Conservation (phyloP, 2,329 filamentous ascomycete genomes). For the Ceratocystis harringtonii region DNA sequence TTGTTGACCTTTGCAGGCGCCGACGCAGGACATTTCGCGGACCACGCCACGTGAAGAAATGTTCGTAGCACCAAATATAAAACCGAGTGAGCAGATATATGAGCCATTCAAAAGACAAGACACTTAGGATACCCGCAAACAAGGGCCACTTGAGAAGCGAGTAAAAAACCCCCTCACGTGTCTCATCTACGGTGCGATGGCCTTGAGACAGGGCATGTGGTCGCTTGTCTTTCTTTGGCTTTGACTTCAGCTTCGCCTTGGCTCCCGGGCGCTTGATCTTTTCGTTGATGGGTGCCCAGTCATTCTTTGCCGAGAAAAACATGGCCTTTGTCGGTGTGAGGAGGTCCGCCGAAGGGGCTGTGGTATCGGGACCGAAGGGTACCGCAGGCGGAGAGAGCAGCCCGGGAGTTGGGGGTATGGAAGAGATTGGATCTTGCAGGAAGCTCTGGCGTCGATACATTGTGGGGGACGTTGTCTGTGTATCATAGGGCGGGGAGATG, state of each 20-base stretch:
- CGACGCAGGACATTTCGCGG: conserved; percentile 55
- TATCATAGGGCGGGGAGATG: conserved; percentile 29
- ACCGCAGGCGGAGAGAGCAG: conserved; percentile 28
- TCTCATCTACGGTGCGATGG: conserved; percentile 69
- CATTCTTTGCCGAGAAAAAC: conserved; percentile 81
- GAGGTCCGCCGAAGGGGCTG: conserved; percentile 20
- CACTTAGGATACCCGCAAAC: conserved; percentile 41
- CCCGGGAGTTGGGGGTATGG: conserved; percentile 14
- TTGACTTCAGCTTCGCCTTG: conserved; percentile 16
- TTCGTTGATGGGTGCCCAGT: conserved; percentile 83
- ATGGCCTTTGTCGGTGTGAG: conserved; percentile 26
- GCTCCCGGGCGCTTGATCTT: conserved; percentile 36
- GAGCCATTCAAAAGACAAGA: conserved; percentile 23
- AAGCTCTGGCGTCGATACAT: conserved; percentile 21
- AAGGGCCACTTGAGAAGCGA: conserved; percentile 83
- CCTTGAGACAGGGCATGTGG: conserved; percentile 28
- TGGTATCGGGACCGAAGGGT: conserved; percentile 17
- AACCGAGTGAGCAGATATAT: conserved; percentile 68
- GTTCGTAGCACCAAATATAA: conserved; percentile 88
- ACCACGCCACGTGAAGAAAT: conserved; percentile 80
- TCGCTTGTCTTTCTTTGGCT: conserved; percentile 23
- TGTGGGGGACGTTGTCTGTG: conserved; percentile 16
- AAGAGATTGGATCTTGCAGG: background rate
- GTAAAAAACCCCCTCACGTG: conserved; percentile 84
- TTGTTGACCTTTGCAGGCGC: conserved; percentile 54